Percentiles rank a stretch among this genome's conserved stretches.
These are phyloP conservation scores for Thalassiosira oceanica DNA, from an alignment of 352 stramenopile species.

Conservation along the genomic window DNA sequence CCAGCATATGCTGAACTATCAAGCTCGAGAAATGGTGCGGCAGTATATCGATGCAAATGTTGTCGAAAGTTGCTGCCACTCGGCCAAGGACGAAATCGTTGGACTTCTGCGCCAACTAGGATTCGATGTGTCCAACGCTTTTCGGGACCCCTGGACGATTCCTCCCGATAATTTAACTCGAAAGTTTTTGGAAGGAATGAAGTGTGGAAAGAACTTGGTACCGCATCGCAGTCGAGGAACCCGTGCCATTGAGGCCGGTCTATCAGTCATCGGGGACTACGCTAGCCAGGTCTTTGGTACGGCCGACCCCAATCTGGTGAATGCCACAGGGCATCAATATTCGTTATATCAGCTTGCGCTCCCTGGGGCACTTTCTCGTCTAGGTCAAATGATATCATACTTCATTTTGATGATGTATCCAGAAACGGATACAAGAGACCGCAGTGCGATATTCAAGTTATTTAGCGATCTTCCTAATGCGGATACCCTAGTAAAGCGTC, in stretches of 20 bases:
- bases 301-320: not conserved
- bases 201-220: not conserved
- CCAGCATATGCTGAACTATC: slow-evolving; percentile 4
- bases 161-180: not conserved
- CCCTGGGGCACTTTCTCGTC: not conserved
- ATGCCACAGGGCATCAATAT: not conserved
- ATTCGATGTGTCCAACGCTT: not conserved
- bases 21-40: slow-evolving; percentile 5
- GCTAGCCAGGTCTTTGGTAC: not conserved
- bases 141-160: not conserved
- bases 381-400: not conserved
- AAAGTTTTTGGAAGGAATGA: not conserved
- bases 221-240: not conserved
- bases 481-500: not conserved
- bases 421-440: slow-evolving; percentile 2
- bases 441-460: slow-evolving; percentile 1
- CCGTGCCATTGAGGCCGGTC: not conserved
- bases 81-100: slow-evolving; percentile 4
- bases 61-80: slow-evolving; percentile 2
- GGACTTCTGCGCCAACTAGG: slow-evolving; percentile 1
- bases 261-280: slow-evolving; percentile 1
- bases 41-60: slow-evolving; percentile 9
- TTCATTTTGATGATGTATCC: not conserved
- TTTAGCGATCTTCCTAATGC: not conserved
- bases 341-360: not conserved